phyloP scores from a whole-genome alignment of 768 basidiomycete genomes.

The Hysterangium stoloniferum region DNA sequence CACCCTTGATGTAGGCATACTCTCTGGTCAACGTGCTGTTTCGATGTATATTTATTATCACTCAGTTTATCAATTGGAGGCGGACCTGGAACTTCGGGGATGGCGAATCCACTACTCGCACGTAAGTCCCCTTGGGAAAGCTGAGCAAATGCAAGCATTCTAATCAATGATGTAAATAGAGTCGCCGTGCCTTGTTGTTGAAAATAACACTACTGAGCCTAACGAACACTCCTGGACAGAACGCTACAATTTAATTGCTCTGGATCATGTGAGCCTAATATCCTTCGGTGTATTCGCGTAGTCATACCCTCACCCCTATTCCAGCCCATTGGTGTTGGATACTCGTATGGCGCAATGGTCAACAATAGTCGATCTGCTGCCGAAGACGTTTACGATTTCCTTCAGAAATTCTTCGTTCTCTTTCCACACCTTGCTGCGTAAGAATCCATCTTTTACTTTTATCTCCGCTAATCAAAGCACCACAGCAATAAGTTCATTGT shows the following conservation, averaged over 20 bases:
- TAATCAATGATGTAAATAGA: slow-evolving; percentile 23
- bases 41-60: not conserved
- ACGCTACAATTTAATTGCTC: slow-evolving; percentile 9
- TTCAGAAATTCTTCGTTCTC: slow-evolving; percentile 27
- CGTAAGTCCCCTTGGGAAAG: slow-evolving; percentile 23
- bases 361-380: slow-evolving; percentile 27
- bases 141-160: slow-evolving; percentile 17
- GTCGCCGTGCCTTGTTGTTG: too few species aligned
- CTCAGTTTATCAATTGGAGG: slow-evolving; percentile 28
- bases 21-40: not conserved
- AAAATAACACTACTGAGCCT: too few species aligned
- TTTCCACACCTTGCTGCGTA: slow-evolving; percentile 17
- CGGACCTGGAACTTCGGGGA: slow-evolving; percentile 27
- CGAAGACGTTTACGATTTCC: slow-evolving; percentile 28
- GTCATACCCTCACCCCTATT: not conserved
- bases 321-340: slow-evolving; percentile 28
- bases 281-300: not conserved
- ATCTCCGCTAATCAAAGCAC: not conserved
- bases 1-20: slow-evolving; percentile 24
- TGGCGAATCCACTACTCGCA: slow-evolving; percentile 23
- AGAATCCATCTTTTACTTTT: not conserved
- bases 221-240: too few species aligned
- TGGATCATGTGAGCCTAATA: slow-evolving; percentile 12
- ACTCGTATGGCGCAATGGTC: slow-evolving; percentile 28
- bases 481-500: slow-evolving; percentile 19